These are phyloP conservation scores for Yamadazyma triangularis DNA, from an alignment of 1,139 yeast species.

Conservation along the genomic window DNA sequence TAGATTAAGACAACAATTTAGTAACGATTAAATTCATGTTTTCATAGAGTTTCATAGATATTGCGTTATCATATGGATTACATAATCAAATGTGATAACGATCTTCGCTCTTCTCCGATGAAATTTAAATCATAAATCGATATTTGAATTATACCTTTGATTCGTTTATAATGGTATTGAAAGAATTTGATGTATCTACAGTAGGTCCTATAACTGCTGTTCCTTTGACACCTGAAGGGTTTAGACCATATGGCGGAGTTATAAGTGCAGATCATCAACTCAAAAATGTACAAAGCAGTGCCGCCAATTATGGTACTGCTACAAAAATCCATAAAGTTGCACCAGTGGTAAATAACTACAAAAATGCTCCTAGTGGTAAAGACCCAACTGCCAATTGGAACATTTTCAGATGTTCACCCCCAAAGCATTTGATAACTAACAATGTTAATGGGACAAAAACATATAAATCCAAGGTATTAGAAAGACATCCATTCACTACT, in stretches of 20 bases:
- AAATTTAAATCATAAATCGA: too few relatives aligned
- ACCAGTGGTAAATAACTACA: slow-evolving; percentile 54
- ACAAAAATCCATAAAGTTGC: slow-evolving; percentile 70
- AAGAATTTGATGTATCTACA: slow-evolving; percentile 30
- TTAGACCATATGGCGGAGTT: slow-evolving; percentile 43
- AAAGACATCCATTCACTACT: slow-evolving; percentile 86
- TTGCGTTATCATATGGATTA: too few relatives aligned
- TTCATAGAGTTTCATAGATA: too few relatives aligned
- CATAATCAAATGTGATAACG: too few relatives aligned
- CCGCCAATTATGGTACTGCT: slow-evolving; percentile 95
- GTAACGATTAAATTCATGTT: too few relatives aligned
- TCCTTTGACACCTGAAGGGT: slow-evolving; percentile 38
- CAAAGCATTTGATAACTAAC: slow-evolving; percentile 49
- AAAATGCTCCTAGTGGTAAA: slow-evolving; percentile 41
- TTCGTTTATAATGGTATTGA: slow-evolving; percentile 36
- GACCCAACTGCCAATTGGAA: slow-evolving; percentile 68
- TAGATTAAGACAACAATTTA: too few relatives aligned
- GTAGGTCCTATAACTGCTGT: slow-evolving; percentile 26
- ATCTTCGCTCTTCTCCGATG: too few relatives aligned
- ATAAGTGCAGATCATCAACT: slow-evolving; percentile 45
- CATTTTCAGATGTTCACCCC: slow-evolving; percentile 77
- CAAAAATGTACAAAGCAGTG: slow-evolving; percentile 23
- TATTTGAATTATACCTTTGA: too few relatives aligned
- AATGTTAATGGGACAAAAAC: slow-evolving; percentile 15
- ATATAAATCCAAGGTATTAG: slow-evolving; percentile 68